phyloP scores from a whole-genome alignment of 208 protist genomes.

The Willaertia magna region DNA sequence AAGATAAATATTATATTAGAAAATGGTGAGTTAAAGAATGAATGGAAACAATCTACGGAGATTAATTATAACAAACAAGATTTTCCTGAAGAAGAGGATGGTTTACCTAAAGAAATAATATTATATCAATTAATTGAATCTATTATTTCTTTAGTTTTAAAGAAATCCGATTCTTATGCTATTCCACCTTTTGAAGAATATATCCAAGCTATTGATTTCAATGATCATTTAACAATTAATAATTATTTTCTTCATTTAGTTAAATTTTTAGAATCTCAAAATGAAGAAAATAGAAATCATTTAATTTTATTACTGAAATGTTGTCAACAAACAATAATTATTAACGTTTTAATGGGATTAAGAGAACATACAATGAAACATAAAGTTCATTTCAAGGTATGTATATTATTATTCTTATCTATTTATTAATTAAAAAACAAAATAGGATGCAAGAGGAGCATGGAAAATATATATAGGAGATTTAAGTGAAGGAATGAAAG shows the following conservation, averaged over 20 bases:
- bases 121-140: neutral
- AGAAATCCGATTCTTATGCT: neutral
- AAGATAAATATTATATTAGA: neutral
- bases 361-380: neutral
- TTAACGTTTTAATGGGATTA: neutral
- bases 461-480: neutral
- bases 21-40: neutral
- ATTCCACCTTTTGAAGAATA: neutral
- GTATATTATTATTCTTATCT: too few species aligned
- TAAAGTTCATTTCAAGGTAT: conserved; percentile 5
- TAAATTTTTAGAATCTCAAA: neutral
- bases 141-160: neutral
- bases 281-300: neutral
- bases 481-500: too few species aligned
- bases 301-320: neutral
- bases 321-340: neutral
- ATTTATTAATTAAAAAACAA: too few species aligned
- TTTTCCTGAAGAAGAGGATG: neutral
- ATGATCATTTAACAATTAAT: neutral
- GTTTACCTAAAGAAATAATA: neutral
- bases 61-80: neutral
- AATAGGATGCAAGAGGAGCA: neutral
- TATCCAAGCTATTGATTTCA: neutral
- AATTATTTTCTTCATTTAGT: neutral
- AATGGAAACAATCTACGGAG: neutral